Percentiles rank a stretch among this genome's conserved stretches.
phyloP scores from a whole-genome alignment of 495 filamentous ascomycete genomes.

The Daldinia loculata region DNA sequence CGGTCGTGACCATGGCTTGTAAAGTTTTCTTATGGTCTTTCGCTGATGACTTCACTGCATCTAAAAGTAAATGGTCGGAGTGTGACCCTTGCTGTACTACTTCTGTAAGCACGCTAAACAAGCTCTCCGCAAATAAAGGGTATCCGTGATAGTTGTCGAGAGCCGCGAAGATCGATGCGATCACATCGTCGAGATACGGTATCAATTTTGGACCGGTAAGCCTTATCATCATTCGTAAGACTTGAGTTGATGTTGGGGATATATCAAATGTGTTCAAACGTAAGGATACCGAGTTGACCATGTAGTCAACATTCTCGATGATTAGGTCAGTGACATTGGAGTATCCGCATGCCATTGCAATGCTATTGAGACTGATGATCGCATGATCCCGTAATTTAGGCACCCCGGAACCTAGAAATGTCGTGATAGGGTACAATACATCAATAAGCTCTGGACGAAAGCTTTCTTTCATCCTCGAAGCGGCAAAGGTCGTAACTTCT shows the following conservation, averaged over 20 bases:
- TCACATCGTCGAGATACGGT: conserved; percentile 90
- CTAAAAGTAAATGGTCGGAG: conserved; percentile 64
- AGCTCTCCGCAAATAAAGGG: conserved; percentile 79
- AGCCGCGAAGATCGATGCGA: conserved; percentile 88
- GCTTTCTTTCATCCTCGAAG: conserved; percentile 67
- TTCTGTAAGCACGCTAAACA: conserved; percentile 82
- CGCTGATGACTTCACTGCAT: conserved; percentile 36
- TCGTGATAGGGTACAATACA: conserved; percentile 86
- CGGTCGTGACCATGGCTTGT: conserved; percentile 31
- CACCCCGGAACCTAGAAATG: conserved; percentile 80
- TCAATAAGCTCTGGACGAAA: conserved; percentile 92
- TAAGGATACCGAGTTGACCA: conserved; percentile 89
- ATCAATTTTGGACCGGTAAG: conserved; percentile 83
- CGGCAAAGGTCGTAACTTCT: conserved; percentile 76
- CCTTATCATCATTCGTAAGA: conserved; percentile 92
- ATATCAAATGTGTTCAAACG: conserved; percentile 92
- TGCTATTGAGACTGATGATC: conserved; percentile 80
- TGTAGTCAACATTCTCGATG: conserved; percentile 93
- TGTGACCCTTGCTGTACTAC: conserved; percentile 84
- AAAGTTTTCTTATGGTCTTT: conserved; percentile 52
- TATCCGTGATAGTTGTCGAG: conserved; percentile 95
- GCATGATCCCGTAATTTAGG: conserved; percentile 78
- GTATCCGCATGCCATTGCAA: conserved; percentile 81
- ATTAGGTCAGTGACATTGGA: conserved; percentile 77
- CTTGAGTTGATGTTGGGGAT: conserved; percentile 88